A percentile compares a stretch with the other conserved stretches of the same genome.
Evolutionary conservation across 352 stramenopile genomes (phyloP).

Genomic region (Phytopythium montanum): DNA sequence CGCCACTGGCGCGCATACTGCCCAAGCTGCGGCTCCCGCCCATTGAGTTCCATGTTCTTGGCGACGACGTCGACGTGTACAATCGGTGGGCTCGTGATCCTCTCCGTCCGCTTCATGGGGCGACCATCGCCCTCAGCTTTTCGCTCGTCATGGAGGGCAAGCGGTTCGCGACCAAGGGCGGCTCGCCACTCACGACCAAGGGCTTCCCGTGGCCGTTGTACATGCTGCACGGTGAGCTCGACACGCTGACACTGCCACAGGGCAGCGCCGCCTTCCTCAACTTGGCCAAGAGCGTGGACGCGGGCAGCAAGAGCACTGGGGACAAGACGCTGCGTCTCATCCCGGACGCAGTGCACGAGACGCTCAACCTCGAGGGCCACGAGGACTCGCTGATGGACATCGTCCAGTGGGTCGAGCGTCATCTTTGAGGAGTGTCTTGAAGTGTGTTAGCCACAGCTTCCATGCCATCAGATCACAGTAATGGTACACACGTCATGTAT

Average conservation of each 20-base stretch:
- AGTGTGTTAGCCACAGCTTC: too few relatives aligned
- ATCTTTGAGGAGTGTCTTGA: too few relatives aligned
- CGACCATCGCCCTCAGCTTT: slow-evolving; percentile 19
- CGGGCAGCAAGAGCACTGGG: slow-evolving; percentile 24
- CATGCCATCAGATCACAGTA: not conserved
- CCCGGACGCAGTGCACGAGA: slow-evolving; percentile 29
- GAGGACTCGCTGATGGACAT: slow-evolving; percentile 29
- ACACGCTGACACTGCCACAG: slow-evolving; percentile 29
- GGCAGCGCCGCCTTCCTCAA: slow-evolving; percentile 34
- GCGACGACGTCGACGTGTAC: slow-evolving; percentile 23
- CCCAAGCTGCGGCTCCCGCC: slow-evolving; percentile 26
- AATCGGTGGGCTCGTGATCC: slow-evolving; percentile 30
- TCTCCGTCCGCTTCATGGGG: slow-evolving; percentile 24
- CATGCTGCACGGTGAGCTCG: slow-evolving; percentile 33
- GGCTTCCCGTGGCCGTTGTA: slow-evolving; percentile 29
- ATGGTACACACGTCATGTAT: not conserved
- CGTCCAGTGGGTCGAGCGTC: slow-evolving; percentile 29
- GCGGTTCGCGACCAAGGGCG: slow-evolving; percentile 15
- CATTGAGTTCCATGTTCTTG: slow-evolving; percentile 24
- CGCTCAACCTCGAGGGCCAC: slow-evolving; percentile 33
- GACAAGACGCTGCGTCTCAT: slow-evolving; percentile 50
- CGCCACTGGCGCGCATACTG: slow-evolving; percentile 21
- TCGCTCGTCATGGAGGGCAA: slow-evolving; percentile 22
- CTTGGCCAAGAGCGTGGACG: slow-evolving; percentile 16
- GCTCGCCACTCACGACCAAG: slow-evolving; percentile 18